These are phyloP conservation scores for Cucurbita moschata DNA, from an alignment of 306 rosid species.

Conservation along the genomic window DNA sequence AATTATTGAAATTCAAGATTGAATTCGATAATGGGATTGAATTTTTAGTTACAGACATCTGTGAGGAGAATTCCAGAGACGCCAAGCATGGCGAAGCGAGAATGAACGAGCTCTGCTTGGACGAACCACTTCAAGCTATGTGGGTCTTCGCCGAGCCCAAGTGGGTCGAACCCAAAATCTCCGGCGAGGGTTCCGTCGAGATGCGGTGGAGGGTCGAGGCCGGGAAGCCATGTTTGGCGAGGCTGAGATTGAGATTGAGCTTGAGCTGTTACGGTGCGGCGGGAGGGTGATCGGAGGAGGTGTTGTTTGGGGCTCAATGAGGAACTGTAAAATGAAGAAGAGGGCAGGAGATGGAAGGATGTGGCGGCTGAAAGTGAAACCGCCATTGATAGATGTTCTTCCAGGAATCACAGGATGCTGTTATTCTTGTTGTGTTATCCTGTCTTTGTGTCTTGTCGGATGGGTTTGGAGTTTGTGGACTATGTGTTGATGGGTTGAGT, in stretches of 20 bases:
- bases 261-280: conserved; percentile 8
- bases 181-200: conserved; percentile 85
- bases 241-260: conserved; percentile 37
- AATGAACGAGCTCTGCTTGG: conserved; percentile 83
- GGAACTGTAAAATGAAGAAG: conserved; percentile 11
- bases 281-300: conserved; percentile 14
- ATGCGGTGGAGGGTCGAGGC: conserved; percentile 77
- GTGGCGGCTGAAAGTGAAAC: conserved; percentile 25
- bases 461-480: not conserved
- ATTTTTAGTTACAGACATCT: conserved; percentile 39
- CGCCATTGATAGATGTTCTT: conserved; percentile 26
- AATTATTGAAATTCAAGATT: not conserved
- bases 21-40: not conserved
- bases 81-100: conserved; percentile 91
- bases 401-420: not conserved
- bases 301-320: conserved; percentile 10
- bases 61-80: conserved; percentile 76
- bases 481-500: not conserved
- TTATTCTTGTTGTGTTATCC: not conserved
- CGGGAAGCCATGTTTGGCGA: conserved; percentile 93
- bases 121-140: conserved; percentile 84
- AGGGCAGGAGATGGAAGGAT: conserved; percentile 25
- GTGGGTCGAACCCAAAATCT: conserved; percentile 92
- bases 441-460: not conserved
- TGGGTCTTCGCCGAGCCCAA: conserved; percentile 89